Base-by-base conservation (phyloP, 2,329 filamentous ascomycete genomes). In the Fusarium chaquense region DNA sequence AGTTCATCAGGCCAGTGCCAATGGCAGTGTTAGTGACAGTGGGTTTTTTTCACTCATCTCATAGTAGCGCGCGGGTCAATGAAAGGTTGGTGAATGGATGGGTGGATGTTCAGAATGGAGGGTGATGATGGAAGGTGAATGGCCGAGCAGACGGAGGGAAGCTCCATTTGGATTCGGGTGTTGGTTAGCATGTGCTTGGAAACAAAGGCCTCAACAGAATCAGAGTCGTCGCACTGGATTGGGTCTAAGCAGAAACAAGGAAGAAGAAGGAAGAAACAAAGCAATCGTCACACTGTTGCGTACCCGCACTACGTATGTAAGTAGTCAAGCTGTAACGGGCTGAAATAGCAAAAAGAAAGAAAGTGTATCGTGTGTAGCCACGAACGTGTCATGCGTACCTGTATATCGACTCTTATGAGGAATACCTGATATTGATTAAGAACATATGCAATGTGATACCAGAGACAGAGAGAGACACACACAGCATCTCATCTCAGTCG, bases 41-140 rank as follows among this genome's bases (percentile, higher is more conserved):
- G 33, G 49, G n/a, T 16, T 52, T 51, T 51, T 41, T 15, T 41
- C 22, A 50, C 32, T 51, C 26, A 28, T 15, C 24, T 52, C n/a
- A 28, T 26, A 41, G 65, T 74, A 73, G 70, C 72, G 72, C 70
- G 70, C 65, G 70, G 70, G 72, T 71, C 65, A 61, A 47, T 38
- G 55, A 38, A 54, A 52, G 50, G 45, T 65, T 43, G 47, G 56
- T 57, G n/a, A 43, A 62, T 68, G 69, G 62, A 62, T 63, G 67
- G 53, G 62, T 53, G 36, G 49, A 41, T 47, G 55, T 45, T 54
- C 43, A 60, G 46, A 55, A 56, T 64, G 69, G 66, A 65, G 68
- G 71, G 62, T 60, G 60, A 61, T 44, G 22, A n/a, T 51, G 47
- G 56, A 56, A 32, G 62, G 57, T 67, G 62, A 71, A 68, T 72